phyloP scores from a whole-genome alignment of 2,329 filamentous ascomycete species.

The Botryotinia calthae region DNA sequence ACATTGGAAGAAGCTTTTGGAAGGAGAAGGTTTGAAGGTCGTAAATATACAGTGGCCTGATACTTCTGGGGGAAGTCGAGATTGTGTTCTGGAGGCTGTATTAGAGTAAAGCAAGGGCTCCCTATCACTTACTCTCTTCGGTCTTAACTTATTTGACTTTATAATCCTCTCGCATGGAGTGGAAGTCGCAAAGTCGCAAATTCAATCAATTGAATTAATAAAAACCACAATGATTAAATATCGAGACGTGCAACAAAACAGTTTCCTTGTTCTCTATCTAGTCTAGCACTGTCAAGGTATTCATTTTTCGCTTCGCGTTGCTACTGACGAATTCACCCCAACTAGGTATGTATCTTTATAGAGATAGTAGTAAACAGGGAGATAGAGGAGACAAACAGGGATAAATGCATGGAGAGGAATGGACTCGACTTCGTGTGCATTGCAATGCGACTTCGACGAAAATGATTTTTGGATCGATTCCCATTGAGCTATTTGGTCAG shows the following conservation, averaged over 20 bases:
- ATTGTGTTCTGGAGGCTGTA: conserved; percentile 16
- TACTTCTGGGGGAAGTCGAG: neutral
- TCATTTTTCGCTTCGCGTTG: neutral
- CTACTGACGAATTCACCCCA: neutral
- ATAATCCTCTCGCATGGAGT: neutral
- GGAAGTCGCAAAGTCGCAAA: neutral
- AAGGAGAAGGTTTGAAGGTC: conserved; percentile 23
- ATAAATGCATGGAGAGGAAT: no score
- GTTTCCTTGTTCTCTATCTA: neutral
- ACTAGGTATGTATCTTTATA: neutral
- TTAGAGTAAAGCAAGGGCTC: neutral
- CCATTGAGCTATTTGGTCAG: no score
- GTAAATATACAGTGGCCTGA: conserved; percentile 25
- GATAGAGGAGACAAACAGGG: neutral
- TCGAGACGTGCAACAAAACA: neutral
- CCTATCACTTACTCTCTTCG: neutral
- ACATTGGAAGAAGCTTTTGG: conserved; percentile 38
- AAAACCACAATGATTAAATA: neutral
- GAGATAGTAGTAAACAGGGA: neutral
- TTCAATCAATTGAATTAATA: neutral
- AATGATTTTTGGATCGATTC: no score
- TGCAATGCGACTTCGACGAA: no score
- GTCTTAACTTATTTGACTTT: no score
- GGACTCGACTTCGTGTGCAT: no score
- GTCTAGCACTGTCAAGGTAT: neutral